Evolutionary conservation across 2,329 filamentous ascomycete species (phyloP).

Genomic region (Fusarium compactum): DNA sequence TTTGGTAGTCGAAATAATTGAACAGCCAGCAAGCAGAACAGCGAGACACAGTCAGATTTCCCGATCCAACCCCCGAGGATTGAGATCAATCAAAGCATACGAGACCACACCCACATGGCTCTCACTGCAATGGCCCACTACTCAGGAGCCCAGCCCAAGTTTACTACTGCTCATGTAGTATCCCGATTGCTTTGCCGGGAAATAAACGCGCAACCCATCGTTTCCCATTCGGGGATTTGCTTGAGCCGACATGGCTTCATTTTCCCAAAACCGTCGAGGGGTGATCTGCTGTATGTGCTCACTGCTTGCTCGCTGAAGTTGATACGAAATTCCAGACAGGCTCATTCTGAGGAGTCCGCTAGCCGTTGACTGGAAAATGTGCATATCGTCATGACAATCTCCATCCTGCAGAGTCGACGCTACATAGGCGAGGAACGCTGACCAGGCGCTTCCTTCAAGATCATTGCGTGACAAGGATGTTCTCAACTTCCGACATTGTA

Average conservation of each 20-base stretch:
- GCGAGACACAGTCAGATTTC: constrained; percentile 42
- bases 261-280: constrained; percentile 22
- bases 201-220: constrained; percentile 3
- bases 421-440: constrained; percentile 57
- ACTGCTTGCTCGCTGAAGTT: constrained; percentile 64
- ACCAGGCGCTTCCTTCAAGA: constrained; percentile 62
- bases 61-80: constrained; percentile 6
- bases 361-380: constrained; percentile 35
- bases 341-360: constrained; percentile 47
- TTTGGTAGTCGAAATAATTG: constrained; percentile 32
- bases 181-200: background rate
- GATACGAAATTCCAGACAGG: constrained; percentile 40
- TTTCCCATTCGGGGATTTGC: constrained; percentile 8
- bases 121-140: constrained; percentile 34
- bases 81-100: constrained; percentile 10
- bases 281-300: constrained; percentile 54
- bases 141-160: constrained; percentile 36
- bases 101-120: constrained; percentile 26
- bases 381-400: constrained; percentile 40
- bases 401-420: constrained; percentile 45
- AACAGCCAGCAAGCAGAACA: constrained; percentile 49
- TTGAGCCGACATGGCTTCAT: constrained; percentile 9
- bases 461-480: constrained; percentile 64
- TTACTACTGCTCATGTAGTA: constrained; percentile 13
- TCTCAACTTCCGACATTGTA: constrained; percentile 68